Evolutionary conservation across 2,329 filamentous ascomycete species (phyloP), one percentile per base, ranked within the genome.

Genomic region (Colletotrichum tropicicola): DNA sequence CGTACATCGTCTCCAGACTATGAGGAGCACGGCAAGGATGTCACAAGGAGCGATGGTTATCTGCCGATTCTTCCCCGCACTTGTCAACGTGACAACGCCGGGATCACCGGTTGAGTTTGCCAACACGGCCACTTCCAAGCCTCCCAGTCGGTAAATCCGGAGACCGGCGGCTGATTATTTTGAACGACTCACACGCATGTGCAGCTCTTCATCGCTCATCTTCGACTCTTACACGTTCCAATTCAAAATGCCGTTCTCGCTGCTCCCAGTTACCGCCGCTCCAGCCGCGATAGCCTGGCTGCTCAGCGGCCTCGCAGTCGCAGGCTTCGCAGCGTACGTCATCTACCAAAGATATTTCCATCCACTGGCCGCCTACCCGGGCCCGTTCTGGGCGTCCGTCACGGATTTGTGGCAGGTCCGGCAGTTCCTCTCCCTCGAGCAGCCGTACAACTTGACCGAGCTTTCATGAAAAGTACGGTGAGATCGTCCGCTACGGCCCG

Each of bases 361-460:
- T 4, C 53, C 59, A 5, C 21, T 62, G 12, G 53, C 59, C 10
- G 45, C 15, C 2, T 62, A 43, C 8, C 59, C 59, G 4, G 53
- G 59, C 10, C 59, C 59, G 5, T 58, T 62, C 15, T 58, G 27
- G 53, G 52, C 53, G 10, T 62, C 59, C 5, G 3, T 62, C 21
- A 51, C 59, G 13, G 59, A 62, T 8, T 7, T 58, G 3, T 62
- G 59, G 59, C 59, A 62, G 28, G 59, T 62, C 25, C 27, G 37
- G 6, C 43, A 62, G 21, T 44, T 62, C n/a, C n/a, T 62, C 5
- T 62, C 59, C 9, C 27, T 62, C 6, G 28, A 44, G n/a, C 53
- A 62, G n/a, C 59, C 59, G 0, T 62, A 62, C 28, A 62, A 57
- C 17, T 6, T 58, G 35, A 58, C 59, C 4, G 45, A 47, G 10